These are phyloP conservation scores for Isabelozyma heimii DNA, from an alignment of 805 yeast genomes.

Conservation along the genomic window DNA sequence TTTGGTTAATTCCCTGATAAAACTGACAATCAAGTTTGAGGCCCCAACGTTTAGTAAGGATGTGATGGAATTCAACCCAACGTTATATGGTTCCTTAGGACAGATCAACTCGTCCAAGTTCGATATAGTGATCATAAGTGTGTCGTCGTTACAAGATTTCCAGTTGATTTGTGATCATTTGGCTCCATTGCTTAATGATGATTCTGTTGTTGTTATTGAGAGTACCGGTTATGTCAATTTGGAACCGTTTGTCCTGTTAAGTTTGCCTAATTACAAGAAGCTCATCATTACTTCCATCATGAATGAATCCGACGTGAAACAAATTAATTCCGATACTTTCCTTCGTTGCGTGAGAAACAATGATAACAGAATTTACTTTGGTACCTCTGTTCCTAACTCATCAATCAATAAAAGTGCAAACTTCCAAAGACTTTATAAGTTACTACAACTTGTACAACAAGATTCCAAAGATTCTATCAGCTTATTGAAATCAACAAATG, in stretches of 20 bases:
- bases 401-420: slow-evolving; percentile 12
- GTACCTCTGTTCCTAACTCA: slow-evolving; percentile 16
- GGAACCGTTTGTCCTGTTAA: slow-evolving; percentile 62
- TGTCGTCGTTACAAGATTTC: slow-evolving; percentile 37
- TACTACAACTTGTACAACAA: slow-evolving; percentile 32
- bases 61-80: slow-evolving; percentile 13
- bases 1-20: slow-evolving; percentile 30
- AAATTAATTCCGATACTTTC: slow-evolving; percentile 21
- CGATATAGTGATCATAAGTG: slow-evolving; percentile 35
- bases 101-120: slow-evolving; percentile 13
- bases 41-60: slow-evolving; percentile 3
- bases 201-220: slow-evolving; percentile 61
- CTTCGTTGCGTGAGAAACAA: slow-evolving; percentile 33
- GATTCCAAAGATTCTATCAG: slow-evolving; percentile 37
- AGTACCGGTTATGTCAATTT: slow-evolving; percentile 69
- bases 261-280: slow-evolving; percentile 29
- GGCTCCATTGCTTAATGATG: slow-evolving; percentile 19
- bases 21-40: background rate
- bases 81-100: slow-evolving; percentile 6
- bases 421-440: slow-evolving; percentile 22
- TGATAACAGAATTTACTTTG: slow-evolving; percentile 46
- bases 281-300: slow-evolving; percentile 51
- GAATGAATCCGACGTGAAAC: slow-evolving; percentile 59
- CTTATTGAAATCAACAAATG: slow-evolving; percentile 48
- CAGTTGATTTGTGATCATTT: slow-evolving; percentile 25